Percentiles rank a stretch among this genome's conserved stretches.
These are phyloP conservation scores for Candida quercuum DNA, from an alignment of 805 yeast species.

Conservation along the genomic window DNA sequence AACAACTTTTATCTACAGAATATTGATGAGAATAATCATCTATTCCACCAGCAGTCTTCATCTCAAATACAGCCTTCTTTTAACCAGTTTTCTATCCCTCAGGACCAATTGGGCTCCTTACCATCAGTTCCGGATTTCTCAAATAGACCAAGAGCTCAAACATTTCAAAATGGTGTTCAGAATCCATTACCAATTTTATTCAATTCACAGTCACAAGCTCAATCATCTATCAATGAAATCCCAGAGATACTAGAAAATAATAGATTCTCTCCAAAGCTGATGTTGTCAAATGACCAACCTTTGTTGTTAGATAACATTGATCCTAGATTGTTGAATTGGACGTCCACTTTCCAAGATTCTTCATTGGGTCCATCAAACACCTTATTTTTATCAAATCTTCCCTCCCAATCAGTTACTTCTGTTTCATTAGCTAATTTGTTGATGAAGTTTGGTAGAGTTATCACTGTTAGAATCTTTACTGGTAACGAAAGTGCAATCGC, in stretches of 20 bases:
- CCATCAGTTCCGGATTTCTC: conserved; percentile 4
- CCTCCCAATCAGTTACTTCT: conserved; percentile 44
- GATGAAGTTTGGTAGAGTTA: conserved; percentile 54
- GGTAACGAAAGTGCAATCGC: conserved; percentile 52
- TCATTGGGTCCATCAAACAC: conserved; percentile 72
- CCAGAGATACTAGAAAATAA: conserved; percentile 4
- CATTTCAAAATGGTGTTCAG: conserved; percentile 26
- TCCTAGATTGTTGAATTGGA: conserved; percentile 51
- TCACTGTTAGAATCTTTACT: conserved; percentile 55
- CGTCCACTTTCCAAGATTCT: conserved; percentile 69
- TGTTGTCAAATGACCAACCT: conserved; percentile 19
- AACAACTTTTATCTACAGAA: conserved; percentile 10
- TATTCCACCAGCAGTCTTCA: conserved; percentile 7
- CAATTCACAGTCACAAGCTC: conserved; percentile 11
- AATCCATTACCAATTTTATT: conserved; percentile 26
- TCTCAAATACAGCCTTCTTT: conserved; percentile 11
- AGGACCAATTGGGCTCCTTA: conserved; percentile 1
- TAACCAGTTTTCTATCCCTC: conserved; percentile 11
- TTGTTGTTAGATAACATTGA: conserved; percentile 52
- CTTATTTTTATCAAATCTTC: conserved; percentile 75
- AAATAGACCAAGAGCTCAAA: conserved; percentile 37
- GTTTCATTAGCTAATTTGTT: conserved; percentile 58
- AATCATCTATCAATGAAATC: conserved; percentile 8
- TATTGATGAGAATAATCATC: conserved; percentile 6
- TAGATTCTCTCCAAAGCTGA: conserved; percentile 5